Percentiles rank a stretch among this genome's conserved stretches.
Evolutionary conservation across 2,329 filamentous ascomycete genomes (phyloP).

Genomic region (Phoma sp.): DNA sequence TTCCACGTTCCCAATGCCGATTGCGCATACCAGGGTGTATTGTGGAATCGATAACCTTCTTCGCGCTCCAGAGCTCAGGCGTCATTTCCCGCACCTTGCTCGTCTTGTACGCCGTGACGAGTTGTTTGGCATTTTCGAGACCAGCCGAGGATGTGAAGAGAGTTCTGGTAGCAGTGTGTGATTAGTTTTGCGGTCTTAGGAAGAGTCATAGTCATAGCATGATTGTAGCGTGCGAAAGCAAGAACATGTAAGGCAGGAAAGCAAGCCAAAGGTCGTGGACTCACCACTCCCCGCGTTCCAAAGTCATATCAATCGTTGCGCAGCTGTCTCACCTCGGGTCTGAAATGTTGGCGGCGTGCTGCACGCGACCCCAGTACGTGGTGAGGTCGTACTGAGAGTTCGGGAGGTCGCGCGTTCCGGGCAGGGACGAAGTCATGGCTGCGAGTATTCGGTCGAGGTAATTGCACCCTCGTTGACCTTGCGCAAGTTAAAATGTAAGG

Average conservation of each 20-base stretch:
- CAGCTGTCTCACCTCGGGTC: constrained; percentile 83
- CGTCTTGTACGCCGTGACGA: constrained; percentile 86
- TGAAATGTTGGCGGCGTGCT: constrained; percentile 85
- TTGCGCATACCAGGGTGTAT: constrained; percentile 80
- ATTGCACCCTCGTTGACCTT: constrained; percentile 2
- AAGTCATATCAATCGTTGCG: constrained; percentile 7
- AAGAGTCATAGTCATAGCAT: constrained; percentile 1
- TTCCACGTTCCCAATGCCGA: background rate
- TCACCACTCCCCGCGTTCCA: constrained; percentile 42
- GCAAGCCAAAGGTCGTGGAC: constrained; percentile 43
- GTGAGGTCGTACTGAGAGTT: constrained; percentile 89
- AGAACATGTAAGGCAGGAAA: background rate
- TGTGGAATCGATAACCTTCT: constrained; percentile 97
- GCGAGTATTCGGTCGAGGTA: background rate
- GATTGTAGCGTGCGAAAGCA: background rate
- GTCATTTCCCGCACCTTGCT: constrained; percentile 83
- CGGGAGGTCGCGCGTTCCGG: constrained; percentile 80
- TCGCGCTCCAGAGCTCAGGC: constrained; percentile 89
- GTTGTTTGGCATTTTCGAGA: constrained; percentile 83
- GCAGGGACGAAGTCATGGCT: constrained; percentile 67
- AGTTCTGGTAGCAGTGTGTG: constrained; percentile 68
- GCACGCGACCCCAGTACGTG: constrained; percentile 95
- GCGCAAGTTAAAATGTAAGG: background rate
- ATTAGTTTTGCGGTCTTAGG: constrained; percentile 22
- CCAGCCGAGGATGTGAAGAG: constrained; percentile 79